These are phyloP conservation scores for Durusdinium trenchii DNA, from an alignment of 73 alveolate genomes.

Conservation along the genomic window DNA sequence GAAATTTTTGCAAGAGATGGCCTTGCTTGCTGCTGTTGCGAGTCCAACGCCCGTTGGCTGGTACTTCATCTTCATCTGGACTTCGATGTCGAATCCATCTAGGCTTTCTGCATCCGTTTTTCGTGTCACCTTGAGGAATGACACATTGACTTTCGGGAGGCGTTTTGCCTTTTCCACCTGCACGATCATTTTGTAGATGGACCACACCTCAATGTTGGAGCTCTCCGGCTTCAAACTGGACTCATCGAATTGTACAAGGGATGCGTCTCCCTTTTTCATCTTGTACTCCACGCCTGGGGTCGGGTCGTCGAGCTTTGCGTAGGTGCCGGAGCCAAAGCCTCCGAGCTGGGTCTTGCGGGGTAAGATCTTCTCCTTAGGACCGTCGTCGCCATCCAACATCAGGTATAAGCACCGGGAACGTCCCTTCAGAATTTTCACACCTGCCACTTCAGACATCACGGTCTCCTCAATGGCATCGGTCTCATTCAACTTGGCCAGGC, in stretches of 20 bases:
- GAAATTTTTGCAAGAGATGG: neutral
- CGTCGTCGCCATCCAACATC: neutral
- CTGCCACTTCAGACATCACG: neutral
- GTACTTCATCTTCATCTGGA: neutral
- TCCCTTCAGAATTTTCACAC: neutral
- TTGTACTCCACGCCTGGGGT: neutral
- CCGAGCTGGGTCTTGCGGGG: neutral
- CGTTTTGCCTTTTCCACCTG: slow-evolving; percentile 25
- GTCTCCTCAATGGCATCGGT: neutral
- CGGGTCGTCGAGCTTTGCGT: neutral
- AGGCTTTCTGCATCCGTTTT: slow-evolving; percentile 9
- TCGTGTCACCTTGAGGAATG: neutral
- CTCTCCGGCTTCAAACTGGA: neutral
- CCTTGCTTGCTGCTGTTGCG: too few relatives aligned
- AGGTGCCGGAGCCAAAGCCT: neutral
- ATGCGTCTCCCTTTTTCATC: neutral
- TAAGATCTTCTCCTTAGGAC: neutral
- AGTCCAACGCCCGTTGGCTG: neutral
- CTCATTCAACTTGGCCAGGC: neutral
- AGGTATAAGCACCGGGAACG: neutral
- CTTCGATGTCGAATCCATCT: neutral
- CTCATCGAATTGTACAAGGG: neutral
- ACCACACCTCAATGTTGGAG: neutral
- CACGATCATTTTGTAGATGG: neutral
- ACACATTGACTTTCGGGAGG: neutral